phyloP scores from a whole-genome alignment of 768 basidiomycete species.

The Suillus weaverae region DNA sequence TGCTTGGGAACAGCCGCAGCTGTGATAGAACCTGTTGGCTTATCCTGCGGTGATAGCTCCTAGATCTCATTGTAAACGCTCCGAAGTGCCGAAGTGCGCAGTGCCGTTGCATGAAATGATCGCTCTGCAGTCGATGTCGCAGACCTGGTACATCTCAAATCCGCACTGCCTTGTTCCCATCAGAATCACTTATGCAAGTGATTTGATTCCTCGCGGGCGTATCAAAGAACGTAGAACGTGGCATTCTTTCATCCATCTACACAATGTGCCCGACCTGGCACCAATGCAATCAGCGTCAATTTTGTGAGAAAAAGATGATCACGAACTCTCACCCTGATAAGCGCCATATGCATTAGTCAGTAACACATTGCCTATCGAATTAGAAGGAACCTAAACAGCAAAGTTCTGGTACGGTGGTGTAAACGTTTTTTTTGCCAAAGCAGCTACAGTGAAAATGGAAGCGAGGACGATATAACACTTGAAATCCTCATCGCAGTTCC shows the following conservation, averaged over 20 bases:
- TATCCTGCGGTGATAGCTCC: not conserved
- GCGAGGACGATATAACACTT: not conserved
- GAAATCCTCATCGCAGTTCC: not conserved
- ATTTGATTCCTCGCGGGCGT: not conserved
- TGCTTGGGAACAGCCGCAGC: not conserved
- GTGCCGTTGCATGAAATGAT: not conserved
- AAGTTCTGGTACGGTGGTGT: conserved; percentile 25
- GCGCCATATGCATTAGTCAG: conserved; percentile 2
- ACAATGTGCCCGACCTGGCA: not conserved
- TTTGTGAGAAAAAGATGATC: not conserved
- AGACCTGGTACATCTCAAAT: not conserved
- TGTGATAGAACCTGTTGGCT: not conserved
- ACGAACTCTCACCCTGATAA: conserved; percentile 7
- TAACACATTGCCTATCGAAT: not conserved
- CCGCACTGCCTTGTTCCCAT: not conserved
- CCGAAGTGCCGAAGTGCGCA: not conserved
- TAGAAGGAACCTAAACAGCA: conserved; percentile 4
- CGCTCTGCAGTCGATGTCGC: not conserved
- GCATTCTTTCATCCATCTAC: not conserved
- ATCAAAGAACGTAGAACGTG: not conserved
- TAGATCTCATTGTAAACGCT: not conserved
- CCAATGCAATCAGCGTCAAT: not conserved
- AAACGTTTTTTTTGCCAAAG: conserved; percentile 39
- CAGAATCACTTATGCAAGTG: not conserved
- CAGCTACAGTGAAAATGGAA: conserved; percentile 9